Conservation (phyloP, 2,329 filamentous ascomycete species). For the Colletotrichum salicis region DNA sequence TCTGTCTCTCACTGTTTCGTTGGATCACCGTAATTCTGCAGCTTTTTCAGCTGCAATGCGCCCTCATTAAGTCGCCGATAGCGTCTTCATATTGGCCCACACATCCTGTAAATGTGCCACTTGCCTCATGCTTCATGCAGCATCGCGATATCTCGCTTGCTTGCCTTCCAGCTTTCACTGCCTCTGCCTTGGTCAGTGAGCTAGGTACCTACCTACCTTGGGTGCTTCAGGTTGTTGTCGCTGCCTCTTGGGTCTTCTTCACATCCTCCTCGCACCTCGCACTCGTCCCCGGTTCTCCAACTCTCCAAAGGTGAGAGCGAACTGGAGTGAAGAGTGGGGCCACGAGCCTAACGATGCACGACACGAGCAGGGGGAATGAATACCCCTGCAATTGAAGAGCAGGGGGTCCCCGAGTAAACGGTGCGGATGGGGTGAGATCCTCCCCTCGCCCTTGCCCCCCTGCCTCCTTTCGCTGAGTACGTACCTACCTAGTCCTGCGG, state of each 20-base stretch:
- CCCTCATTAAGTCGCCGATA: background rate
- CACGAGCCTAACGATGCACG: background rate
- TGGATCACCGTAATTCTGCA: slow-evolving; percentile 1
- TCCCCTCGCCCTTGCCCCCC: background rate
- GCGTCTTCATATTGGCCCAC: background rate
- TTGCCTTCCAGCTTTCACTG: background rate
- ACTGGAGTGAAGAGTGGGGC: background rate
- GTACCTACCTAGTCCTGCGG: background rate
- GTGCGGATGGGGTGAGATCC: background rate
- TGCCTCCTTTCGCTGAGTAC: background rate
- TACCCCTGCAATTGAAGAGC: background rate
- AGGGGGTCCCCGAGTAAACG: background rate
- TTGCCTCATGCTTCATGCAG: background rate
- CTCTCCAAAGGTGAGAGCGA: background rate
- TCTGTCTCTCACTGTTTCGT: background rate
- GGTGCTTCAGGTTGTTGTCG: background rate
- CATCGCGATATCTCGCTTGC: background rate
- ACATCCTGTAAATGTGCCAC: background rate
- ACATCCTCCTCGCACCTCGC: background rate
- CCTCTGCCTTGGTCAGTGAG: background rate
- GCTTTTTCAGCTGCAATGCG: background rate
- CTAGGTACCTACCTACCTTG: background rate
- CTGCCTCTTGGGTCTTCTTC: background rate
- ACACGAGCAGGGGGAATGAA: background rate
- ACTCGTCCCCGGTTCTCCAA: too few species aligned